These are phyloP conservation scores for Leishmania guyanensis DNA, from an alignment of 208 protist species.

Conservation along the genomic window DNA sequence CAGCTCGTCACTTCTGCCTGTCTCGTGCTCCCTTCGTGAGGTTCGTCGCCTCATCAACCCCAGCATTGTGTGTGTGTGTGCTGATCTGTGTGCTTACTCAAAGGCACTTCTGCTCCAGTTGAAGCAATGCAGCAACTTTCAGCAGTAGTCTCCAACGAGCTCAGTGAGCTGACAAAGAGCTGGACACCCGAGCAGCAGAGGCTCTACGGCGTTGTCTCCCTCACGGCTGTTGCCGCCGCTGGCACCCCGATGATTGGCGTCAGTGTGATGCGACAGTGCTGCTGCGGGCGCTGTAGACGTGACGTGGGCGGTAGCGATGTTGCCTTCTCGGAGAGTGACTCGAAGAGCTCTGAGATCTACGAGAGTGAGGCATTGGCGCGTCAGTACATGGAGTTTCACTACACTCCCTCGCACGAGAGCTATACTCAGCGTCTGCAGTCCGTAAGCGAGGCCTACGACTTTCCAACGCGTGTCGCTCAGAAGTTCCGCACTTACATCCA, in stretches of 20 bases:
- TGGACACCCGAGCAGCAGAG: conserved; percentile 21
- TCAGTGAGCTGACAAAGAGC: conserved; percentile 2
- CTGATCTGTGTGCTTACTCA: too few relatives aligned
- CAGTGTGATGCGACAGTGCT: background rate
- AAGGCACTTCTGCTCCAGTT: background rate
- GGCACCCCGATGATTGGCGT: conserved; percentile 5
- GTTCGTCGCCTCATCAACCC: background rate
- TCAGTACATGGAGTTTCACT: conserved; percentile 90
- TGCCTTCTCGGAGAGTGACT: conserved; percentile 8
- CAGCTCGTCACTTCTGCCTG: background rate
- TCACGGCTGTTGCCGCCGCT: conserved; percentile 16
- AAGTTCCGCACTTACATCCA: conserved; percentile 53
- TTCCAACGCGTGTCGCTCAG: conserved; percentile 58
- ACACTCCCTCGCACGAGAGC: conserved; percentile 53
- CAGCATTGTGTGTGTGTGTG: background rate
- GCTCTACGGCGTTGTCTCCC: conserved; percentile 12
- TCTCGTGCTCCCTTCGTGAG: background rate
- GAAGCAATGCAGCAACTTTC: background rate
- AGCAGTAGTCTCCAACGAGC: background rate
- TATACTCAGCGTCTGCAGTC: conserved; percentile 44
- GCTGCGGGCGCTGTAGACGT: background rate
- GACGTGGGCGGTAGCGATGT: background rate
- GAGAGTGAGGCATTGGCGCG: conserved; percentile 54
- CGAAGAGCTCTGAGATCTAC: conserved; percentile 64
- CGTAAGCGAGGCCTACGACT: conserved; percentile 71